Percentiles rank a stretch among this genome's conserved stretches.
phyloP scores from a whole-genome alignment of 2,329 filamentous ascomycete genomes.

The Alternaria novae-zelandiae region DNA sequence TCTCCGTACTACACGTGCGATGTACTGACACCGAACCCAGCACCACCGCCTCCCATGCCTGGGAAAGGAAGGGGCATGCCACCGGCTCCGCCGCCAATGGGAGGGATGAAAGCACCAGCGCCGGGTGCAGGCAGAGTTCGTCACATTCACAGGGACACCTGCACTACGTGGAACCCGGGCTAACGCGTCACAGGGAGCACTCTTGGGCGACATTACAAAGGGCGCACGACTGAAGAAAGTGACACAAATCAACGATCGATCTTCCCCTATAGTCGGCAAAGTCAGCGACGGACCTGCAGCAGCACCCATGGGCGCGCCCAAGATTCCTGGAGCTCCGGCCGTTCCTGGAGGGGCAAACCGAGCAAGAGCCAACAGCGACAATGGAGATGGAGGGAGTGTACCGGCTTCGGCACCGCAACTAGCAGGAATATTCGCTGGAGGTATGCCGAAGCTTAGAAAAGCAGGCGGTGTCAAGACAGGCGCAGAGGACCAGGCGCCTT shows the following conservation, averaged over 20 bases:
- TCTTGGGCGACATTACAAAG: slow-evolving; percentile 87
- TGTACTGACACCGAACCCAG: slow-evolving; percentile 20
- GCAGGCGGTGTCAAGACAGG: slow-evolving; percentile 68
- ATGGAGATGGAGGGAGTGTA: slow-evolving; percentile 49
- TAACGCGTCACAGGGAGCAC: slow-evolving; percentile 69
- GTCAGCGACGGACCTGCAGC: slow-evolving; percentile 63
- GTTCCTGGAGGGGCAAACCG: slow-evolving; percentile 61
- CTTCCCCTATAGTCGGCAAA: slow-evolving; percentile 73
- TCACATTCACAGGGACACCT: slow-evolving; percentile 5
- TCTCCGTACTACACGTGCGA: neutral
- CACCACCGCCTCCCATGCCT: slow-evolving; percentile 46
- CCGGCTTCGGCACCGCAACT: slow-evolving; percentile 70
- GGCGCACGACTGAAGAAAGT: slow-evolving; percentile 80
- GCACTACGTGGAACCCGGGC: slow-evolving; percentile 19
- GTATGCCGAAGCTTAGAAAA: slow-evolving; percentile 95
- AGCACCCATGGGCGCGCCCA: slow-evolving; percentile 74
- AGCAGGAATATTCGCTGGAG: slow-evolving; percentile 86
- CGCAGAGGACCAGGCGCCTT: slow-evolving; percentile 73
- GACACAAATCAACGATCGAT: slow-evolving; percentile 87
- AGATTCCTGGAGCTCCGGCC: slow-evolving; percentile 81
- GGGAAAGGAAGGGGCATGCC: slow-evolving; percentile 47
- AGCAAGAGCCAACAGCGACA: slow-evolving; percentile 84
- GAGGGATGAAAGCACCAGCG: slow-evolving; percentile 39
- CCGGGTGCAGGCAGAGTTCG: slow-evolving; percentile 46
- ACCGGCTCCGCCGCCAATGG: slow-evolving; percentile 47